Percentiles rank a stretch among this genome's conserved stretches.
phyloP scores from a whole-genome alignment of 1,284 basidiomycete genomes.

The Trichosporon sp. region DNA sequence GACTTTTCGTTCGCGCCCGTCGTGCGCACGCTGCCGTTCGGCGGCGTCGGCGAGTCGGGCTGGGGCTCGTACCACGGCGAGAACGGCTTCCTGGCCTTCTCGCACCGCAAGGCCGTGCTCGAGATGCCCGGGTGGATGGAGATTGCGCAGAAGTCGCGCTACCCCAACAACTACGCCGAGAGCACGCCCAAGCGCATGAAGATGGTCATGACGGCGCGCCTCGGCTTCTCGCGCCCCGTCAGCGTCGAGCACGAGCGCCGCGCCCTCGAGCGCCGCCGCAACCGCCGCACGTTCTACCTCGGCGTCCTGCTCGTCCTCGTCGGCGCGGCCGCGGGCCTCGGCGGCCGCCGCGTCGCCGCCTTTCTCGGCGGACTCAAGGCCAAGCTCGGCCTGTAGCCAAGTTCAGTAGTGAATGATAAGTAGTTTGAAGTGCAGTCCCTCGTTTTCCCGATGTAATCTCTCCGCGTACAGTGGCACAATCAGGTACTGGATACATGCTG shows the following conservation, averaged over 20 bases:
- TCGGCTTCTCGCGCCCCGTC: slow-evolving; percentile 33
- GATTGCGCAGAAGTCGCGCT: slow-evolving; percentile 29
- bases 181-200: slow-evolving; percentile 25
- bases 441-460: not conserved
- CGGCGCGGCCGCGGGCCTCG: slow-evolving; percentile 19
- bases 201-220: slow-evolving; percentile 24
- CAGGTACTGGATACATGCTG: not conserved
- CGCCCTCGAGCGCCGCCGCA: slow-evolving; percentile 6
- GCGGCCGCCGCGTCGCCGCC: not conserved
- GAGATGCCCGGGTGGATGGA: slow-evolving; percentile 34
- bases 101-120: slow-evolving; percentile 42
- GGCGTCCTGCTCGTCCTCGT: slow-evolving; percentile 14
- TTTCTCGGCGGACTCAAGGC: not conserved
- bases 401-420: not conserved
- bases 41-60: slow-evolving; percentile 47
- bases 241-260: slow-evolving; percentile 39
- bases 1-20: slow-evolving; percentile 40
- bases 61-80: slow-evolving; percentile 48
- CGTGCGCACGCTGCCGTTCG: slow-evolving; percentile 44
- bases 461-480: not conserved
- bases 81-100: slow-evolving; percentile 46
- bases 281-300: slow-evolving; percentile 15
- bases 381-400: slow-evolving; percentile 9
- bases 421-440: not conserved
- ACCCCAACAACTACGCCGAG: slow-evolving; percentile 32